Evolutionary conservation across 2,329 filamentous ascomycete genomes (phyloP).

Genomic region (Epichloe baconii): DNA sequence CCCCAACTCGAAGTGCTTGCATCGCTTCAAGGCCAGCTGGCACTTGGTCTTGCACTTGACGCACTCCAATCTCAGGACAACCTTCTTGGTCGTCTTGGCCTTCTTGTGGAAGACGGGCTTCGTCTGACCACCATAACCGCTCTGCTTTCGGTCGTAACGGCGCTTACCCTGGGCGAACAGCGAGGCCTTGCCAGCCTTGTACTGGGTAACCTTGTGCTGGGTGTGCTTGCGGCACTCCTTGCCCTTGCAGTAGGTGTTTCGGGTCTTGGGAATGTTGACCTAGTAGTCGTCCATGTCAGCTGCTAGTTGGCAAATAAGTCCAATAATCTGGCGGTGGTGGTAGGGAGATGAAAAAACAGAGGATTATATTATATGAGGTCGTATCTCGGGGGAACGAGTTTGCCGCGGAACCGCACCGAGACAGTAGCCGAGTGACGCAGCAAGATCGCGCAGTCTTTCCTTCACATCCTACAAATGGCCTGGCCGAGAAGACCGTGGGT

Average conservation of each 20-base stretch:
- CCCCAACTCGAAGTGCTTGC: conserved; percentile 99
- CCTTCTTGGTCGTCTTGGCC: conserved; percentile 99
- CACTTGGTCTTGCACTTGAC: conserved; percentile 96
- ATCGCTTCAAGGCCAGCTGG: conserved; percentile 96
- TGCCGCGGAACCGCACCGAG: not conserved
- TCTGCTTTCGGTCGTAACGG: conserved; percentile 98
- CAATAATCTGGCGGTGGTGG: not conserved
- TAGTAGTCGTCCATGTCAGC: conserved; percentile 21
- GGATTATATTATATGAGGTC: not conserved
- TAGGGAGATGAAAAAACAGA: not conserved
- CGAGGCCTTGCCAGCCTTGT: conserved; percentile 95
- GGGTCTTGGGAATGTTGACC: conserved; percentile 98
- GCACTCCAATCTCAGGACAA: conserved; percentile 97
- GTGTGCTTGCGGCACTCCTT: conserved; percentile 88
- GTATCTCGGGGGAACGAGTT: not conserved
- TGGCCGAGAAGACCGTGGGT: no score
- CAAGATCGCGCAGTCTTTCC: not conserved
- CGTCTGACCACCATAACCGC: conserved; percentile 99
- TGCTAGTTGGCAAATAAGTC: not conserved
- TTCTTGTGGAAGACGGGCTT: conserved; percentile 99
- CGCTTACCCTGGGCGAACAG: conserved; percentile 98
- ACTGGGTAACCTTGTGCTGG: conserved; percentile 88
- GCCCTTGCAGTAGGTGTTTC: conserved; percentile 96
- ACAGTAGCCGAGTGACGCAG: not conserved
- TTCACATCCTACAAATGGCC: no score